Evolutionary conservation across 108 stramenopile genomes (phyloP), one percentile per base, ranked within the genome.

Genomic region (Nitzschia palea): DNA sequence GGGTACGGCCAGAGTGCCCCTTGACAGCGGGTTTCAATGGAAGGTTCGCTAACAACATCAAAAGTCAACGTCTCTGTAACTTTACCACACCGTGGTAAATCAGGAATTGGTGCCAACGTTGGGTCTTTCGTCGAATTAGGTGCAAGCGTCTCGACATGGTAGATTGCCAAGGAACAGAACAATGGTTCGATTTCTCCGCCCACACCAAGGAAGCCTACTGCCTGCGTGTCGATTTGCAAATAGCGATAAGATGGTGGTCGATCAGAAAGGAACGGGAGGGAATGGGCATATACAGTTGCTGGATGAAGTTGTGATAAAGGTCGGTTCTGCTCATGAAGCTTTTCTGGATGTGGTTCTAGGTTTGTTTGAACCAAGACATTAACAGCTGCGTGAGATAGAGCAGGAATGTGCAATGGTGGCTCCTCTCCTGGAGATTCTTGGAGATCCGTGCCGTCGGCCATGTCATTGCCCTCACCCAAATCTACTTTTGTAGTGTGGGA

Each of bases 161-260:
- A 95, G 15, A 95, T 85, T 8, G 87, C 81, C 17, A 95, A 53
- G 5, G 86, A 85, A 60, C 94, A 95, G 67, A 92, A 95, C 55
- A 95, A 71, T 2, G 94, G 94, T 62, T 95, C 94, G 18, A 89
- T 77, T 67, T 95, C 94, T 1, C 85, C 93, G 22, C 86, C 88
- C 33, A 92, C 59, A 26, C 80, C 73, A 9, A 90, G 85, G 65
- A 95, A 95, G n/a, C 83, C 86, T n/a, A 95, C 87, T 17, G 86
- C 85, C 31, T 88, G 85, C 20, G 94, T 89, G 59, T 95, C 90
- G 28, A 95, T 86, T 79, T 95, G 94, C 18, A 95, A 67, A 50
- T 92, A 86, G 26, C 90, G 77, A 44, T 80, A 77, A 44, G 76
- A 85, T 51, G 89, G 89, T 36, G 87, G 83, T 25, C 94, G 83